These are phyloP conservation scores for Penicillium coprophilum DNA, from an alignment of 495 filamentous ascomycete species.

Conservation along the genomic window DNA sequence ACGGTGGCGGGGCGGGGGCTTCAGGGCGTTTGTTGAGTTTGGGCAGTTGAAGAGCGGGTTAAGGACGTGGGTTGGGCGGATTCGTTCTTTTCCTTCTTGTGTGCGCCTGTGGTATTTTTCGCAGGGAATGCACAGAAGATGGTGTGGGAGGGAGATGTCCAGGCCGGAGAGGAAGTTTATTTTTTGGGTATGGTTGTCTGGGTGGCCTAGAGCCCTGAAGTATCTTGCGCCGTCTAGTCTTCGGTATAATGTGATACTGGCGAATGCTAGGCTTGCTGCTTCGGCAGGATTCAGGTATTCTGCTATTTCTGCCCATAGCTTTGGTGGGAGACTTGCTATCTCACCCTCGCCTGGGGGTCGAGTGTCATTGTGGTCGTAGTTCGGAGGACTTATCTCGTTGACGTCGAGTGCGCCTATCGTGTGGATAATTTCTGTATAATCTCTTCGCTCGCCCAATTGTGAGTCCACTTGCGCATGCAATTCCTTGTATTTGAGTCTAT, in stretches of 20 bases:
- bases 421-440: slow-evolving; percentile 52
- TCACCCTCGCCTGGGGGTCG: slow-evolving; percentile 43
- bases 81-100: slow-evolving; percentile 47
- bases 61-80: slow-evolving; percentile 46
- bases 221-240: slow-evolving; percentile 37
- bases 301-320: slow-evolving; percentile 46
- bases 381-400: slow-evolving; percentile 25
- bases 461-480: slow-evolving; percentile 36
- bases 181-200: slow-evolving; percentile 40
- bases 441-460: slow-evolving; percentile 49
- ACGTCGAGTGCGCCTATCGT: slow-evolving; percentile 41
- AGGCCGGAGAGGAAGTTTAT: slow-evolving; percentile 48
- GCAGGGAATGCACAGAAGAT: slow-evolving; percentile 60
- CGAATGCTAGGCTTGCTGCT: slow-evolving; percentile 46
- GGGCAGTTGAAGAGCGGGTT: slow-evolving; percentile 57
- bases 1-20: slow-evolving; percentile 46
- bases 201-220: slow-evolving; percentile 33
- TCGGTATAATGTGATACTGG: slow-evolving; percentile 45
- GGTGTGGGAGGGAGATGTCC: slow-evolving; percentile 47
- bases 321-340: slow-evolving; percentile 43
- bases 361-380: slow-evolving; percentile 19
- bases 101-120: slow-evolving; percentile 50
- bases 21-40: slow-evolving; percentile 39
- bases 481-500: slow-evolving; percentile 41
- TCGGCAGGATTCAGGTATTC: slow-evolving; percentile 43